Evolutionary conservation across 768 basidiomycete species (phyloP).

Genomic region (Boletus tomentosulus): DNA sequence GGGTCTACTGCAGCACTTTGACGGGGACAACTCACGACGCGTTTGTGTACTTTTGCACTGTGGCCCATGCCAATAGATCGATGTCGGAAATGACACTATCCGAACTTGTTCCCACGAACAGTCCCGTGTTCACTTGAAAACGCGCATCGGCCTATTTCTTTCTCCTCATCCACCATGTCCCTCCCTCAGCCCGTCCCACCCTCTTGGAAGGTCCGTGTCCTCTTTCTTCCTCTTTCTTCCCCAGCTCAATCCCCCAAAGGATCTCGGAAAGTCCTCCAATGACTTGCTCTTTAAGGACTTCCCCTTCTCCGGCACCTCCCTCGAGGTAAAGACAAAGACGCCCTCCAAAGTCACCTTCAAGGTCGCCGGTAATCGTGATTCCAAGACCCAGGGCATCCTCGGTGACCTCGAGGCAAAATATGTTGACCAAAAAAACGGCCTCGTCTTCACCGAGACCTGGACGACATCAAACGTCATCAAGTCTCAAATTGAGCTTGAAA

Average conservation of each 20-base stretch:
- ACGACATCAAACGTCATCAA: constrained; percentile 91
- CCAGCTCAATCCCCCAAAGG: constrained; percentile 41
- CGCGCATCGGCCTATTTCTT: constrained; percentile 2
- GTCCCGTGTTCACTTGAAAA: constrained; percentile 17
- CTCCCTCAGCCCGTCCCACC: constrained; percentile 95
- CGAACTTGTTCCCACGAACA: constrained; percentile 28
- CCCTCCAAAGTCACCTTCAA: constrained; percentile 92
- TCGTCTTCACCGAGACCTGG: constrained; percentile 94
- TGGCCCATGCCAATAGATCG: constrained; percentile 24
- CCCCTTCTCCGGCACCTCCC: constrained; percentile 64
- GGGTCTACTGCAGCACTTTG: not conserved
- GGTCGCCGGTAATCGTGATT: constrained; percentile 79
- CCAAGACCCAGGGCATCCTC: constrained; percentile 65
- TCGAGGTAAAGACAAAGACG: constrained; percentile 87
- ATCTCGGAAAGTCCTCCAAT: constrained; percentile 95
- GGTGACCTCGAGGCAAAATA: constrained; percentile 98
- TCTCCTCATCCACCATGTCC: constrained; percentile 53
- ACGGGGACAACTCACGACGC: constrained; percentile 23
- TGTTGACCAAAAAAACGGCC: constrained; percentile 84
- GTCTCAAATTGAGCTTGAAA: constrained; percentile 90
- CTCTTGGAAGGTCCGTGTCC: constrained; percentile 77
- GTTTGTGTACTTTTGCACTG: constrained; percentile 35
- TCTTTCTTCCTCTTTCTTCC: not conserved
- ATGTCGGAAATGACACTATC: not conserved
- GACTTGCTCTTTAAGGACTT: constrained; percentile 94